Base-by-base conservation (phyloP, 2,329 filamentous ascomycete genomes). In the Myotisia sp. region DNA sequence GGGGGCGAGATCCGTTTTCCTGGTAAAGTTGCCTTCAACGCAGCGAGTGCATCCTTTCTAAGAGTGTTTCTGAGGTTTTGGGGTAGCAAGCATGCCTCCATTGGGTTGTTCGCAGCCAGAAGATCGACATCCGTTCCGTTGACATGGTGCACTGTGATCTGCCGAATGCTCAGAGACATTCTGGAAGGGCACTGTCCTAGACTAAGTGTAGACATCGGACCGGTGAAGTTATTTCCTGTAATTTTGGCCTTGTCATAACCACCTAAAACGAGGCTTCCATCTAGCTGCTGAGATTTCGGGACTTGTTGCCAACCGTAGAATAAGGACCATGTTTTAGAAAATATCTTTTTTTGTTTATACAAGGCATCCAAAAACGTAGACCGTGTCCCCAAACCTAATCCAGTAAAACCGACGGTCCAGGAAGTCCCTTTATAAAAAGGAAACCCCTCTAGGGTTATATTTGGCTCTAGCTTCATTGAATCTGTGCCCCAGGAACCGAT, bases 61-160 rank as follows among this genome's bases (percentile, higher is more conserved):
- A 38, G 20, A 20, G 32, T 20, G n/a, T 30, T 23, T 3, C 18
- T 12, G 13, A 21, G 27, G 12, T 17, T 24, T 13, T 38, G 26
- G 10, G 36, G 31, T 7, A 16, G 19, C 18, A 38, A 34, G 22
- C 36, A 38, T 3, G 30, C 30, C 9, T 27, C 67, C 41, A 20
- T 63, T 16, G 29, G 20, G 13, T n/a, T n/a, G n/a, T n/a, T n/a
- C n/a, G n/a, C 29, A 7, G n/a, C 23, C 12, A 23, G 36, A 9
- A 37, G 29, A 3, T 29, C n/a, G 23, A 13, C 9, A 6, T 37
- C 26, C 3, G 19, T 31, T 2, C 26, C 20, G 12, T 34, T 16
- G 12, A 29, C 18, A 6, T 34, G 26, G 22, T 28, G 34, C 6
- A 29, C 19, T n/a, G n/a, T n/a, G n/a, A n/a, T n/a, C n/a, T 37